A percentile compares a stretch with the other conserved stretches of the same genome.
phyloP scores from a whole-genome alignment of 768 basidiomycete species.

The Phylloporus sp. region DNA sequence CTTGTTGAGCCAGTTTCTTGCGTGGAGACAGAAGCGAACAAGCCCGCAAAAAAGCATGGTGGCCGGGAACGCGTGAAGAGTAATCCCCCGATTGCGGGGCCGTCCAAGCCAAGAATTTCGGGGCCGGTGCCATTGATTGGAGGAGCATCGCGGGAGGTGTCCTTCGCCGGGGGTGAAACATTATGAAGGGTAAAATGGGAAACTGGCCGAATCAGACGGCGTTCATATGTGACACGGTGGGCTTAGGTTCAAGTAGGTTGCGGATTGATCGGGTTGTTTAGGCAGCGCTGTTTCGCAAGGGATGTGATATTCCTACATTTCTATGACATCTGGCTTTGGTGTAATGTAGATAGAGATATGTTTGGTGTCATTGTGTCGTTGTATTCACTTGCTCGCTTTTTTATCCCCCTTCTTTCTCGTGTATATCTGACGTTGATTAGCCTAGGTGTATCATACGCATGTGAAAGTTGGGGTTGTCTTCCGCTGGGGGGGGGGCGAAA shows the following conservation, averaged over 20 bases:
- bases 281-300: too few species aligned
- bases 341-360: too few species aligned
- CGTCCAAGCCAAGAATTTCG: neutral
- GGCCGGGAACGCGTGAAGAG: conserved; percentile 1
- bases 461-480: too few species aligned
- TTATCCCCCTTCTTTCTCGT: too few species aligned
- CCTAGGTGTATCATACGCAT: too few species aligned
- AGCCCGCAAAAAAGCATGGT: neutral
- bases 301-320: too few species aligned
- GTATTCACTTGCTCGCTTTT: too few species aligned
- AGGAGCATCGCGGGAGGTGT: neutral
- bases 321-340: too few species aligned
- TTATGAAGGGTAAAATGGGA: conserved; percentile 20
- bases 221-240: conserved; percentile 28
- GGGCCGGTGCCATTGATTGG: neutral
- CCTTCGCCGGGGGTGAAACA: neutral
- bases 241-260: conserved; percentile 18
- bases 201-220: conserved; percentile 23
- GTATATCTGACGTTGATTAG: too few species aligned
- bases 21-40: neutral
- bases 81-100: neutral
- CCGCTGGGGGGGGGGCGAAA: too few species aligned
- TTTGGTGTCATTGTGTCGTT: too few species aligned
- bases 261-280: too few species aligned
- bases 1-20: conserved; percentile 26